Evolutionary conservation across 257 asterid species (phyloP).

Genomic region (Solanum gandarillasii): DNA sequence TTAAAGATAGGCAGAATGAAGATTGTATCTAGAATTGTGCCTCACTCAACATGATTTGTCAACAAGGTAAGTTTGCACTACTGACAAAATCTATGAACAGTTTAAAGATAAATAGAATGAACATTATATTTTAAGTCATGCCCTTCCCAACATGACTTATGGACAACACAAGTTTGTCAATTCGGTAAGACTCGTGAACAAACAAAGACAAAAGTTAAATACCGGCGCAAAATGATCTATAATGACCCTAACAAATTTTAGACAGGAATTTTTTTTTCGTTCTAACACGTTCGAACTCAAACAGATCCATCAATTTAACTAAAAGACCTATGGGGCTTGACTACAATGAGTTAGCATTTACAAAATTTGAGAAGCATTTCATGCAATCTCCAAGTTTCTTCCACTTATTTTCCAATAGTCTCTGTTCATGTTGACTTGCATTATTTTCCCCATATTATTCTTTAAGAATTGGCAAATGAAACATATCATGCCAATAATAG

Average conservation of each 20-base stretch:
- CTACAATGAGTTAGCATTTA: neutral
- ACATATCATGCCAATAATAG: neutral
- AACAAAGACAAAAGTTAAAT: neutral
- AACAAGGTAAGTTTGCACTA: neutral
- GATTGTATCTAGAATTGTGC: neutral
- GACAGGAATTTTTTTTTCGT: neutral
- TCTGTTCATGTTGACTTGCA: neutral
- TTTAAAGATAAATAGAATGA: neutral
- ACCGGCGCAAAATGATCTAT: neutral
- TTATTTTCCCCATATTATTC: neutral
- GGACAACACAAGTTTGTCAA: neutral
- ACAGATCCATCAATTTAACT: neutral
- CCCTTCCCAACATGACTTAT: neutral
- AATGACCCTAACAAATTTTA: neutral
- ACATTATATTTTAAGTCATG: neutral
- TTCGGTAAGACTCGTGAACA: neutral
- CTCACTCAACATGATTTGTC: neutral
- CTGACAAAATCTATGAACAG: neutral
- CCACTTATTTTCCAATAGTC: neutral
- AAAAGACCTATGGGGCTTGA: neutral
- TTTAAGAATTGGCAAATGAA: neutral
- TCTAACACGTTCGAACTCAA: neutral
- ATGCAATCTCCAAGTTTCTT: neutral
- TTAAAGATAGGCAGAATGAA: neutral
- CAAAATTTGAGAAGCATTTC: neutral